phyloP scores from a whole-genome alignment of 345 rosid genomes.

The Nephelium lappaceum region DNA sequence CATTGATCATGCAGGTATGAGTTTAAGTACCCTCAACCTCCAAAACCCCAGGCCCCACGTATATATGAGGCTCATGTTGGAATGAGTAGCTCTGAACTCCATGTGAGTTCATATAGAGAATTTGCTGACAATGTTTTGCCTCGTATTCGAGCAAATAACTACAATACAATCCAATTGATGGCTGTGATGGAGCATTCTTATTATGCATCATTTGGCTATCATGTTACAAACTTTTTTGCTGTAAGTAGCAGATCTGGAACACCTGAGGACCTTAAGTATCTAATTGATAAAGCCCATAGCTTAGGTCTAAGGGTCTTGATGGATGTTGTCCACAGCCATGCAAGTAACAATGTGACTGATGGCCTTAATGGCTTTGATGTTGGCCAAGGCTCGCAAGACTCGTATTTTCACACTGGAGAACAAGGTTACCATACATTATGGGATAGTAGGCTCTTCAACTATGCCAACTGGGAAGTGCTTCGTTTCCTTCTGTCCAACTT shows the following conservation, averaged over 20 bases:
- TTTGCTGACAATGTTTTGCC: constrained; percentile 81
- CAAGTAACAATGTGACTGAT: constrained; percentile 75
- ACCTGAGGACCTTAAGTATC: constrained; percentile 81
- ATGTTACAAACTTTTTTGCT: constrained; percentile 76
- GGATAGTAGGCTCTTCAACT: constrained; percentile 83
- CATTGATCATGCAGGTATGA: constrained; percentile 50
- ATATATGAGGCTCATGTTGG: constrained; percentile 89
- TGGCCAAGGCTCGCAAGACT: constrained; percentile 70
- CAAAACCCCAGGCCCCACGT: constrained; percentile 65
- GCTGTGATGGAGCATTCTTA: constrained; percentile 87
- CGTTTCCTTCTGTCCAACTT: constrained; percentile 82
- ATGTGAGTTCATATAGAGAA: constrained; percentile 68
- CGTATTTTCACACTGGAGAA: constrained; percentile 76
- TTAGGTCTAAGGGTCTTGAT: constrained; percentile 66
- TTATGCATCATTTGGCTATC: constrained; percentile 84
- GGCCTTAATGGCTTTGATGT: constrained; percentile 85
- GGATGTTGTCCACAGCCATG: constrained; percentile 82
- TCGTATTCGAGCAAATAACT: constrained; percentile 67
- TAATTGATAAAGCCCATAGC: constrained; percentile 83
- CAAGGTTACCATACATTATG: constrained; percentile 72
- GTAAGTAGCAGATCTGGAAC: constrained; percentile 80
- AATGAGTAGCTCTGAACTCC: constrained; percentile 78
- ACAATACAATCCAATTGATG: constrained; percentile 76
- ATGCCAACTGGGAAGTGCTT: constrained; percentile 85
- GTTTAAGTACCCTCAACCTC: constrained; percentile 62